phyloP scores from a whole-genome alignment of 176 grass and related monocot species.

The Avena atlantica region DNA sequence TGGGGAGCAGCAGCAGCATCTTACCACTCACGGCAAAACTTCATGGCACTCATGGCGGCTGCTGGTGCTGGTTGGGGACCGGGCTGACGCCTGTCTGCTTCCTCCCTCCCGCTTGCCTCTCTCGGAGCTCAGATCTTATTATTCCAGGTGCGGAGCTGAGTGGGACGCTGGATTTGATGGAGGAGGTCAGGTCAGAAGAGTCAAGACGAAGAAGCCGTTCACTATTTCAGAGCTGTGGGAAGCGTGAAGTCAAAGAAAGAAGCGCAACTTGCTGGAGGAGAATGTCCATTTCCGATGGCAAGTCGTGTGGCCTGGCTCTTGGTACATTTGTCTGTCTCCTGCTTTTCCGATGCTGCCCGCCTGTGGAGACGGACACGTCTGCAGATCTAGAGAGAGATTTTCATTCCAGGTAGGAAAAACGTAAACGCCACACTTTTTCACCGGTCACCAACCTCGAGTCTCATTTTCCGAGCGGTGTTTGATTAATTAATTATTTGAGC shows the following conservation, averaged over 20 bases:
- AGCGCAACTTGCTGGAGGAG: neutral
- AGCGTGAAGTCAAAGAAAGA: neutral
- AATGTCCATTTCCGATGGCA: conserved; percentile 28
- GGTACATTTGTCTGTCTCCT: neutral
- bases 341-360: neutral
- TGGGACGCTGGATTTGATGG: conserved; percentile 6
- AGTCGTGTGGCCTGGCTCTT: neutral
- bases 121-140: conserved; percentile 48
- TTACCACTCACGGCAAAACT: conserved; percentile 82
- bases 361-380: neutral
- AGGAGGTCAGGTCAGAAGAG: neutral
- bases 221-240: neutral
- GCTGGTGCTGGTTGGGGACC: neutral
- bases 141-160: conserved; percentile 1
- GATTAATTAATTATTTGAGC: no score
- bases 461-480: no score
- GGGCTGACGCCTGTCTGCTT: neutral
- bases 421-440: no score
- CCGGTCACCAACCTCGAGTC: no score
- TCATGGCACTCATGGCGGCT: conserved; percentile 82
- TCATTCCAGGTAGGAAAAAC: no score
- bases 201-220: neutral
- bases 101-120: neutral
- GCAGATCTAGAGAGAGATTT: no score
- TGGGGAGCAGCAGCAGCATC: neutral